Percentiles rank a stretch among this genome's conserved stretches.
These are phyloP conservation scores for Colletotrichum orchidophilum DNA, from an alignment of 2,329 filamentous ascomycete species.

Conservation along the genomic window DNA sequence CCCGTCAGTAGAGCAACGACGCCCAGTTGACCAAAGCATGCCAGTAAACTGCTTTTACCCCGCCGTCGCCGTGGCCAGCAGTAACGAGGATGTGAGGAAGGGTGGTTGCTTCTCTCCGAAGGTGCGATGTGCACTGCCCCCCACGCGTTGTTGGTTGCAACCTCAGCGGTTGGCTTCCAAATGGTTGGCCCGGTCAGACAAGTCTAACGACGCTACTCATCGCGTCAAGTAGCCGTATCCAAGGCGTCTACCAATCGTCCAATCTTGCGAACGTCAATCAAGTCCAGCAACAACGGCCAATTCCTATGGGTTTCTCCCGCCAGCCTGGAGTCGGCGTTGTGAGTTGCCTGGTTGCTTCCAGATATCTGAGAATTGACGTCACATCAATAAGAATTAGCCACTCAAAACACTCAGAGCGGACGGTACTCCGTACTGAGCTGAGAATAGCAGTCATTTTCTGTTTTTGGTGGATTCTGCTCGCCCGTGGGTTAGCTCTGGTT, in stretches of 20 bases:
- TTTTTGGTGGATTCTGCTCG: neutral
- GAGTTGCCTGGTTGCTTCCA: neutral
- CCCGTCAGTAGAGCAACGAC: neutral
- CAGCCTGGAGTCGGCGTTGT: neutral
- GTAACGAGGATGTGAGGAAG: neutral
- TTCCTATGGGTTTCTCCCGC: neutral
- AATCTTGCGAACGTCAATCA: neutral
- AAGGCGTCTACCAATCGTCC: too few species aligned
- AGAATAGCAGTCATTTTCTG: neutral
- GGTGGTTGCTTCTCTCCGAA: neutral
- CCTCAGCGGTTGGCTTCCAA: neutral
- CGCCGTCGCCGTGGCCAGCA: neutral
- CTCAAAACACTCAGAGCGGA: neutral
- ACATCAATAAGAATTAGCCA: slow-evolving; percentile 7
- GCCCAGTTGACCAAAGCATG: neutral
- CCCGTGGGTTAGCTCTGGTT: neutral
- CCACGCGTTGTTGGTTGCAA: neutral
- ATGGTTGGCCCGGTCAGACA: neutral
- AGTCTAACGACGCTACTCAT: neutral
- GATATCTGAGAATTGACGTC: slow-evolving; percentile 20
- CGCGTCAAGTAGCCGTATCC: neutral
- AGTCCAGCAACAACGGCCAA: neutral
- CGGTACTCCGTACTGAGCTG: neutral
- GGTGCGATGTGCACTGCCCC: neutral
- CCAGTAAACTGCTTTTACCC: slow-evolving; percentile 2